Evolutionary conservation across 257 asterid genomes (phyloP).

Genomic region (Pogostemon cablin): DNA sequence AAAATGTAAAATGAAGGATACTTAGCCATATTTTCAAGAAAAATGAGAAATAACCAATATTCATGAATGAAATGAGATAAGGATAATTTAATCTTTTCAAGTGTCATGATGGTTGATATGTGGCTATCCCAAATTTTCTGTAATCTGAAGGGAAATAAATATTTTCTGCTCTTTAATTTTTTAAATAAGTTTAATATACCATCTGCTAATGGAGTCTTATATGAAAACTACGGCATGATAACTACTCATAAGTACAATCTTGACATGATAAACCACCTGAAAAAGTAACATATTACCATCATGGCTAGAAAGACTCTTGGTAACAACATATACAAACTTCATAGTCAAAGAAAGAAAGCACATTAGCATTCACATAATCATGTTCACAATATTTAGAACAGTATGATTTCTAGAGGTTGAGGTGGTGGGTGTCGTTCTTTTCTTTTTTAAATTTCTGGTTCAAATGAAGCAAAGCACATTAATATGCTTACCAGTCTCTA

Average conservation of each 20-base stretch:
- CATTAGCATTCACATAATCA: neutral
- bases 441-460: too few species aligned
- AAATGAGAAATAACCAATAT: too few species aligned
- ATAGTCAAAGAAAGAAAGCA: neutral
- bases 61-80: neutral
- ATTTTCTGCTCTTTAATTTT: neutral
- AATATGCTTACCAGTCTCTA: conserved; percentile 62
- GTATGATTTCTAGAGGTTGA: too few species aligned
- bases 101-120: neutral
- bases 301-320: neutral
- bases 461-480: neutral
- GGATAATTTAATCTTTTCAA: neutral
- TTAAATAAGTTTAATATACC: neutral
- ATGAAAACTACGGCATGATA: neutral
- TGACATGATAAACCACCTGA: conserved; percentile 18
- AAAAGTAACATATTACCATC: conserved; percentile 10
- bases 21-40: neutral
- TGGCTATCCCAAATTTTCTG: too few species aligned
- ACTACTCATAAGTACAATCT: neutral
- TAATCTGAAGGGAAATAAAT: too few species aligned
- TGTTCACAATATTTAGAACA: too few species aligned
- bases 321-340: neutral
- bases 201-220: neutral
- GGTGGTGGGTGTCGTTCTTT: too few species aligned
- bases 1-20: neutral